Conservation (phyloP, 2,329 filamentous ascomycete genomes). For the Epicoccum nigrum region DNA sequence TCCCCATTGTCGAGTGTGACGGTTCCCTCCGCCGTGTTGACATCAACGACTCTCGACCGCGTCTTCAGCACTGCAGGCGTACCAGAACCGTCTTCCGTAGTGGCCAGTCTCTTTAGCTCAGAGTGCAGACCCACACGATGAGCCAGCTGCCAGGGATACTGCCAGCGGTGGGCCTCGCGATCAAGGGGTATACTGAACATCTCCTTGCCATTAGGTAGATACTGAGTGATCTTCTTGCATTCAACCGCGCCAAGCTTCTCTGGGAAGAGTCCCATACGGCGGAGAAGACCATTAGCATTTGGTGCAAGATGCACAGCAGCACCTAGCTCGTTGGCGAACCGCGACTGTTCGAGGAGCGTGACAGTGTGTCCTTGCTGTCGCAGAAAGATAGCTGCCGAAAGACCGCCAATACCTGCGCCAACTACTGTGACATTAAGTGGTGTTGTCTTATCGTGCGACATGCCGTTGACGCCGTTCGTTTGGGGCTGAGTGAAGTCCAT, state of each 20-base stretch:
- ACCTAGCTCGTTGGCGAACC: slow-evolving; percentile 62
- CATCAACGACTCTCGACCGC: slow-evolving; percentile 51
- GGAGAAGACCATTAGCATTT: slow-evolving; percentile 65
- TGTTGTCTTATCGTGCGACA: slow-evolving; percentile 2
- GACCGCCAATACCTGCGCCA: slow-evolving; percentile 59
- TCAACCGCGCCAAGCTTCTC: slow-evolving; percentile 48
- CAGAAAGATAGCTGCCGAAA: slow-evolving; percentile 60
- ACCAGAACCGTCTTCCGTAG: slow-evolving; percentile 42
- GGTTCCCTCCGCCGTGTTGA: slow-evolving; percentile 45
- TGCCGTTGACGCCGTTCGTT: slow-evolving; percentile 8
- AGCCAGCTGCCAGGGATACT: slow-evolving; percentile 59
- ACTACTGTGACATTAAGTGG: slow-evolving; percentile 50
- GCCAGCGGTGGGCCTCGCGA: slow-evolving; percentile 54
- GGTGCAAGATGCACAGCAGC: slow-evolving; percentile 68
- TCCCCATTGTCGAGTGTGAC: slow-evolving; percentile 49
- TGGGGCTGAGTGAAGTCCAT: slow-evolving; percentile 26
- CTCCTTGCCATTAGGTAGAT: slow-evolving; percentile 45
- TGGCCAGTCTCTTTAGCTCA: slow-evolving; percentile 57
- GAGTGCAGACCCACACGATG: slow-evolving; percentile 62
- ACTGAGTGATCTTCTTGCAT: slow-evolving; percentile 45
- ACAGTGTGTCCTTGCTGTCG: slow-evolving; percentile 49
- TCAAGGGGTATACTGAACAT: slow-evolving; percentile 47
- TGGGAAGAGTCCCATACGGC: slow-evolving; percentile 52
- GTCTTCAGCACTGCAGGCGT: slow-evolving; percentile 50
- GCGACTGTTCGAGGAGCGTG: slow-evolving; percentile 53